Evolutionary conservation across 306 rosid species (phyloP), one percentile per base, ranked within the genome.

Genomic region (Cucurbita maxima): DNA sequence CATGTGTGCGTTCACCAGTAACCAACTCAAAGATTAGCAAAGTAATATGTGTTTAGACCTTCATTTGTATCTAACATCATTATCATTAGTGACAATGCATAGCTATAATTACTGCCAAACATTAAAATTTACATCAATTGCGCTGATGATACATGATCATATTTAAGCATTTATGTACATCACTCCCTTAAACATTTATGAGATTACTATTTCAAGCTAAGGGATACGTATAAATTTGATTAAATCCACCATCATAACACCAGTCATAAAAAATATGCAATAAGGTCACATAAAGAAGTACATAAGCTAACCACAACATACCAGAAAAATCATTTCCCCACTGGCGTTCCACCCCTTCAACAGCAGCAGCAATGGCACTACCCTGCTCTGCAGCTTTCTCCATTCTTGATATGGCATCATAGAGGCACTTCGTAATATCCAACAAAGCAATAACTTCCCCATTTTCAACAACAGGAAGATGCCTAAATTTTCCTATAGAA

Each of bases 311-410:
- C 67, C 20, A 58, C 76, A 66, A 86, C 89, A 9, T 64, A 94
- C 95, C 95, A 76, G 95, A 79, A 75, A 58, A 77, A 69, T 80
- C 86, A 81, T 81, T 86, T 77, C 97, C 88, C 81, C 85, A 83
- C 43, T 90, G 97, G 75, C 96, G 92, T 61, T 94, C 97, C 61
- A 77, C 89, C 41, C 97, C 98, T 78, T 85, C 97, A 58, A 86
- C 95, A 53, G 98, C 96, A 73, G 96, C 95, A 70, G 97, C 97
- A 84, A 94, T 85, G 38, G 89, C 96, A 81, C 85, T 94, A 43
- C 98, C 89, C 81, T 94, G 95, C 85, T 89, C 92, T 7, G 95
- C 88, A 52, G 98, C 97, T 84, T 87, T 94, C 86, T 94, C 97
- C 97, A 89, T 79, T 83, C 90, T 86, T 40, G 89, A 80, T 83